phyloP scores from a whole-genome alignment of 306 rosid genomes.

The Hippophae tibetana region DNA sequence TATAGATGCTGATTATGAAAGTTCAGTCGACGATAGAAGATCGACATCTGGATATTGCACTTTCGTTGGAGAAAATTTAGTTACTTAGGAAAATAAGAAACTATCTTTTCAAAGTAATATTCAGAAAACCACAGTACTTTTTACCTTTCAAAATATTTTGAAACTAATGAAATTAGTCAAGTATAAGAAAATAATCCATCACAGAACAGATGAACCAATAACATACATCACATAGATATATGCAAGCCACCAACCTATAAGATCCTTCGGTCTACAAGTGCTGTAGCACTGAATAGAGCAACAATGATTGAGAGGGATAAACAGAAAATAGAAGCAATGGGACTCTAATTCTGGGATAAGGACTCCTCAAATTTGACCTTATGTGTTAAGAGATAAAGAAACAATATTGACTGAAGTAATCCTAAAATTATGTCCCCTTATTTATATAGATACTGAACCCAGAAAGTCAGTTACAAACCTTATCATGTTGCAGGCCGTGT shows the following conservation, averaged over 20 bases:
- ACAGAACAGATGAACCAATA: constrained; percentile 8
- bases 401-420: not conserved
- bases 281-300: not conserved
- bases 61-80: too few species aligned
- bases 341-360: not conserved
- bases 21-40: too few species aligned
- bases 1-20: too few species aligned
- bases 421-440: not conserved
- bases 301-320: not conserved
- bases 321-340: constrained; percentile 4
- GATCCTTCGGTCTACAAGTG: constrained; percentile 3
- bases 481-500: constrained; percentile 22
- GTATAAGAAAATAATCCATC: not conserved
- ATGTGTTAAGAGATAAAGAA: not conserved
- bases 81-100: not conserved
- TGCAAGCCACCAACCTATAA: not conserved
- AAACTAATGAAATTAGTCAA: not conserved
- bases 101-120: too few species aligned
- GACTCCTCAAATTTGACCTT: constrained; percentile 1
- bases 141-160: not conserved
- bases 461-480: constrained; percentile 39
- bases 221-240: not conserved
- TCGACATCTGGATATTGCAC: too few species aligned
- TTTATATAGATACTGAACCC: constrained; percentile 7
- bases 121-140: not conserved